Evolutionary conservation across 2,329 filamentous ascomycete genomes (phyloP), one percentile per base, ranked within the genome.

Genomic region (Ophiocordyceps unilateralis): DNA sequence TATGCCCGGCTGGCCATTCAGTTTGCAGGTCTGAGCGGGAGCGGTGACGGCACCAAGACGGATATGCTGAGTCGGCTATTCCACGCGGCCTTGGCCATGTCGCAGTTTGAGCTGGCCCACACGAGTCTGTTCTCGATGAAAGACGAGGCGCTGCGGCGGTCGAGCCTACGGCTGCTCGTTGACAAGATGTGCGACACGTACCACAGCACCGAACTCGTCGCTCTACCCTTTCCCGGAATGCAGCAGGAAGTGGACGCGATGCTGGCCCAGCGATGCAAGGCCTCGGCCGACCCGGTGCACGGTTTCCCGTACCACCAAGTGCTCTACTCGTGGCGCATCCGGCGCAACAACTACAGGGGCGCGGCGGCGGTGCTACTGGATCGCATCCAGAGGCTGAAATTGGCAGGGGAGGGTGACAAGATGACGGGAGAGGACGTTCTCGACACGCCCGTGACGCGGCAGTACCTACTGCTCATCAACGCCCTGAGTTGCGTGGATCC

Each of bases 381-480:
- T 52, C 68, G 76, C 30, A 70, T 83, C 43, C 72, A 77, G 50
- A 76, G 75, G 57, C 65, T 83, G 15, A 68, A 70, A 47, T 63
- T 66, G 22, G 67, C 73, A 0, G 73, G 75, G 21, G 72, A 78
- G 48, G 74, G 72, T 3, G 73, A 80, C 47, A 69, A 66, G 47
- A 60, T 72, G n/a, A 51, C 64, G 1, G 64, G 65, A 4, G 70
- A 70, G 17, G 76, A 79, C 47, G 66, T 68, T 4, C 63, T 78
- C 11, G 76, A 81, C 50, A 81, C 76, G 0, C 68, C 70, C 1
- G 70, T 83, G 26, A 78, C 81, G 40, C 76, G 83, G 51, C 81
- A 85, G 54, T 91, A 93, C 53, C 66, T 96, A n/a, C 72, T 87
- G 47, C 73, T 98, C 39, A 93, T 98, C 65, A 98, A 98, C 58